phyloP scores from a whole-genome alignment of 495 filamentous ascomycete genomes.

The Aspergillus leporis region DNA sequence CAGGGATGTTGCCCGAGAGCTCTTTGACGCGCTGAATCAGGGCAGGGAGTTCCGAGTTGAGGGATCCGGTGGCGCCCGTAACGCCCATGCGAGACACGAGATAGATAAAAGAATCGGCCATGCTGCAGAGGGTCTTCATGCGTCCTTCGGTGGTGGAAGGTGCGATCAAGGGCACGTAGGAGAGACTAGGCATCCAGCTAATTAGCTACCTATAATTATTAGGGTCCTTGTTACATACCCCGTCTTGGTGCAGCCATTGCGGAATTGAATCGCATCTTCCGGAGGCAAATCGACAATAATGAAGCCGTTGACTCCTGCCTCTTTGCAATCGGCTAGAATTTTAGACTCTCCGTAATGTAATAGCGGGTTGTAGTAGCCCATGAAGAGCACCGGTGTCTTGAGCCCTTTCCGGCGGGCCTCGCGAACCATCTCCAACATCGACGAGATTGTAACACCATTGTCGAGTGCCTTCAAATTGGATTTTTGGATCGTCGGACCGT shows the following conservation, averaged over 20 bases:
- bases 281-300: conserved; percentile 97
- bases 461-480: conserved; percentile 84
- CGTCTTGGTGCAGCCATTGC: conserved; percentile 74
- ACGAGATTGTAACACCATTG: conserved; percentile 82
- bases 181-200: conserved; percentile 56
- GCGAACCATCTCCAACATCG: conserved; percentile 75
- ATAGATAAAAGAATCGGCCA: conserved; percentile 99
- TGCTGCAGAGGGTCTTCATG: conserved; percentile 93
- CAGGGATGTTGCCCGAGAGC: conserved; percentile 83
- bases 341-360: conserved; percentile 89
- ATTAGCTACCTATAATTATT: not conserved
- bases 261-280: conserved; percentile 92
- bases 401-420: conserved; percentile 74
- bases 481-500: conserved; percentile 92
- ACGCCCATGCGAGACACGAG: conserved; percentile 98
- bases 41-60: conserved; percentile 77
- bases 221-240: conserved; percentile 49
- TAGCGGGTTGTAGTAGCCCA: conserved; percentile 99
- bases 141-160: conserved; percentile 86
- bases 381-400: conserved; percentile 80
- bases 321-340: conserved; percentile 80
- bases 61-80: conserved; percentile 80
- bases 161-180: conserved; percentile 93
- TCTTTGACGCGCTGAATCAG: conserved; percentile 84
- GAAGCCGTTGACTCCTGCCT: conserved; percentile 91